phyloP scores from a whole-genome alignment of 2,329 filamentous ascomycete genomes.

The Alternaria sp. region DNA sequence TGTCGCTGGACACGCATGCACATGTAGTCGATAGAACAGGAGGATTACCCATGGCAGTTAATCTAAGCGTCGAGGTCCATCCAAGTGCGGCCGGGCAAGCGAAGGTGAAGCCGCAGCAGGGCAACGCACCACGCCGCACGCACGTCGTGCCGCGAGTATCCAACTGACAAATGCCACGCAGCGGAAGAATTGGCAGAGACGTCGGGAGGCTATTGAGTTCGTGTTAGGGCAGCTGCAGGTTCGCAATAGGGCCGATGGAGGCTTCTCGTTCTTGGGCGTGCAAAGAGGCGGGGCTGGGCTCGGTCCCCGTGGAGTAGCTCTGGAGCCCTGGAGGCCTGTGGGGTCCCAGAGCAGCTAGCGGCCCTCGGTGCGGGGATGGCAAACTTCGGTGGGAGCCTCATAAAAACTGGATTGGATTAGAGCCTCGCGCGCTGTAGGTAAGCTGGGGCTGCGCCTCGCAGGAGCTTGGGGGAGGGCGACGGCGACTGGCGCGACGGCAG shows the following conservation, averaged over 20 bases:
- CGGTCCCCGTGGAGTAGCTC: slow-evolving; percentile 11
- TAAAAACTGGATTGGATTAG: slow-evolving; percentile 15
- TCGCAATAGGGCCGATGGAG: slow-evolving; percentile 1
- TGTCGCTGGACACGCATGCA: slow-evolving; percentile 1
- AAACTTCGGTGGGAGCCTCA: slow-evolving; percentile 20
- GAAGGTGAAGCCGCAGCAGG: not conserved
- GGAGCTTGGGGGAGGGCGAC: not conserved
- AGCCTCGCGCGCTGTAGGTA: slow-evolving; percentile 14
- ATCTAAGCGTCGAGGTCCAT: slow-evolving; percentile 13
- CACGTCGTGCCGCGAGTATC: not conserved
- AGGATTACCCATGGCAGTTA: slow-evolving; percentile 9
- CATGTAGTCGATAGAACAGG: slow-evolving; percentile 11
- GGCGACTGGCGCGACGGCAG: not conserved
- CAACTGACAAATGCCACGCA: not conserved
- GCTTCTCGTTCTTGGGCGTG: not conserved
- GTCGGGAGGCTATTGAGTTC: not conserved
- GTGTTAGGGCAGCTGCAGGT: not conserved
- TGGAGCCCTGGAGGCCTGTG: not conserved
- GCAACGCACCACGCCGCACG: not conserved
- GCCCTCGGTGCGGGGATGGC: slow-evolving; percentile 15
- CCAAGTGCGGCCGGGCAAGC: slow-evolving; percentile 1
- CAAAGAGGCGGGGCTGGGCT: slow-evolving; percentile 4
- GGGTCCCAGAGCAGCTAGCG: slow-evolving; percentile 12
- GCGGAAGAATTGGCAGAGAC: not conserved
- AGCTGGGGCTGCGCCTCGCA: slow-evolving; percentile 16